A percentile compares a stretch with the other conserved stretches of the same genome.
These are phyloP conservation scores for Quercus bicolor DNA, from an alignment of 306 rosid genomes.

Conservation along the genomic window DNA sequence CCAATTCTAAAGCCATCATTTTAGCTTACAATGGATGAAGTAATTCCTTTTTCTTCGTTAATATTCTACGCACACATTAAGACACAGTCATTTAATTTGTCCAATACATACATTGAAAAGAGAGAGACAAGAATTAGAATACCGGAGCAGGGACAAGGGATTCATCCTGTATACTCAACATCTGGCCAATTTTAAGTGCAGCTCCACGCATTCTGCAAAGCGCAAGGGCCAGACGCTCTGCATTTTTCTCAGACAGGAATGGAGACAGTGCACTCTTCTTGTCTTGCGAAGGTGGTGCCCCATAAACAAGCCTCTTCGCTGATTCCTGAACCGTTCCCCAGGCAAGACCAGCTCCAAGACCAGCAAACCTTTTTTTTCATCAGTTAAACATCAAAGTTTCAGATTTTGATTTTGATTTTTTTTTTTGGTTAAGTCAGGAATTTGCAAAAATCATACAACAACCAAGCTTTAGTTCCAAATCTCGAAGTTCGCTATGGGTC, in stretches of 20 bases:
- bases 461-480: no score
- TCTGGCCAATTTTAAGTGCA: conserved; percentile 91
- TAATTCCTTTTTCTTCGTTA: no score
- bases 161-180: conserved; percentile 95
- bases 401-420: no score
- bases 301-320: conserved; percentile 76
- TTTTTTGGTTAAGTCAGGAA: no score
- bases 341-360: conserved; percentile 89
- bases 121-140: conserved; percentile 13
- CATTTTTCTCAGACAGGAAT: conserved; percentile 70
- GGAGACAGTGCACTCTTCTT: conserved; percentile 59
- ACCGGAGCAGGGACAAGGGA: conserved; percentile 95
- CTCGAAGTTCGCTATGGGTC: no score
- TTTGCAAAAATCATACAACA: no score
- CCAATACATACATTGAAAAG: neutral
- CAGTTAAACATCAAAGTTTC: no score
- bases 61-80: no score
- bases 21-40: no score
- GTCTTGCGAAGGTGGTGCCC: conserved; percentile 37
- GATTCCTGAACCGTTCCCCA: conserved; percentile 98
- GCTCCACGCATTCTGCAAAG: conserved; percentile 97
- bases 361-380: conserved; percentile 56
- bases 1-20: neutral
- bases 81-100: no score
- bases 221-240: conserved; percentile 84